Base-by-base conservation (phyloP, 163 green algal genomes). In the Volvox carteri region DNA sequence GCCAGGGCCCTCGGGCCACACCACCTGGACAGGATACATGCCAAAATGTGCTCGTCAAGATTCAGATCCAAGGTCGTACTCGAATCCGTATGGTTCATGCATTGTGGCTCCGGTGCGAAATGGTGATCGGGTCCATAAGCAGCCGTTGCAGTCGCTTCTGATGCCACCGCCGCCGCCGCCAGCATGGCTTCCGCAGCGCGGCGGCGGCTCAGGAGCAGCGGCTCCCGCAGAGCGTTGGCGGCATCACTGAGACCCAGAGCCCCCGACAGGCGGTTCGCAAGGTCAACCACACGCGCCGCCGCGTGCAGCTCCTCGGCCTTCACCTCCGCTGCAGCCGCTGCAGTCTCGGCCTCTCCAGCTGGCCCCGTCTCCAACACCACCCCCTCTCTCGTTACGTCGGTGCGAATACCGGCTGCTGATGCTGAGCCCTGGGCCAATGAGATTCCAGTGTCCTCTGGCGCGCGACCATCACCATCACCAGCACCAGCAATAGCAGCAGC, bases 181-280 rank as follows among this genome's bases (percentile, higher is more conserved):
- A 48, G 44, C 5, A 35, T 16, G 23, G 8, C n/a, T 23, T 60
- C 74, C 30, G 67, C 68, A 0, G 50, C 83, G 4, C 68, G 48
- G 28, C 83, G 83, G 50, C 68, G 83, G 48, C 48, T 74, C 25
- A 88, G 83, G 67, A 28, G 8, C 50, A 75, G 37, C 25, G 83
- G 25, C 67, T 75, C 68, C 37, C 1, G 7, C 48, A 88, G 50
- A 25, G 83, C 83, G 44, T 4, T 14, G 8, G 1, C 37, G 3
- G 48, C 48, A 35, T 41, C 21, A 37, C 33, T 25, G 28, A 89
- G 54, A 0, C 54, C 54, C 41, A 89, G 52, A 25, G 25, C 68
- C 25, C 35, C 68, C 50, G 54, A 52, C n/a, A 89, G 54, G 14
- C 42, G 52, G 11, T 23, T 42, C 18, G 54, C 84, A 28, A 89